Percentiles rank a stretch among this genome's conserved stretches.
phyloP scores from a whole-genome alignment of 768 basidiomycete species.

The Boletus subparvulus region DNA sequence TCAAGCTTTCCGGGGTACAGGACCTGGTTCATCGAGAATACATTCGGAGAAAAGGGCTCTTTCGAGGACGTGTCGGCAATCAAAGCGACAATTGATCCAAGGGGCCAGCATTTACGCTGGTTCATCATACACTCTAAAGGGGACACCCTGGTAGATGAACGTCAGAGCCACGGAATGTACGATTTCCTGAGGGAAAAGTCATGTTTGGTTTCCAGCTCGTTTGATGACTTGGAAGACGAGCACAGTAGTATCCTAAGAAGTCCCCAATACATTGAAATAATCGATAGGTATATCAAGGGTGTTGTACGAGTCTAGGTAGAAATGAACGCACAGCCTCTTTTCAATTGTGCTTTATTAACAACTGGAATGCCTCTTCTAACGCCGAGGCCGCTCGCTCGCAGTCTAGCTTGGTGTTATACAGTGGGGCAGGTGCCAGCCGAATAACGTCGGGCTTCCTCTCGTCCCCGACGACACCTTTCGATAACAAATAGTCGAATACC shows the following conservation, averaged over 20 bases:
- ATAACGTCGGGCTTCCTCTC: slow-evolving; percentile 92
- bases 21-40: slow-evolving; percentile 63
- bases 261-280: slow-evolving; percentile 44
- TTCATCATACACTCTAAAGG: slow-evolving; percentile 71
- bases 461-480: slow-evolving; percentile 85
- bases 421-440: slow-evolving; percentile 77
- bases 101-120: slow-evolving; percentile 51
- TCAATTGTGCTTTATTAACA: slow-evolving; percentile 17
- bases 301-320: slow-evolving; percentile 5
- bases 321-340: slow-evolving; percentile 1
- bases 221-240: slow-evolving; percentile 43
- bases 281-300: slow-evolving; percentile 40
- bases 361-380: slow-evolving; percentile 60
- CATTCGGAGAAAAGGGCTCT: slow-evolving; percentile 54
- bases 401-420: slow-evolving; percentile 85
- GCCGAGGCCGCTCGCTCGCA: slow-evolving; percentile 65
- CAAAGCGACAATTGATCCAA: slow-evolving; percentile 38
- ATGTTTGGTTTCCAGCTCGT: slow-evolving; percentile 34
- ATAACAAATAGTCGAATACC: slow-evolving; percentile 59
- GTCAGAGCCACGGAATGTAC: slow-evolving; percentile 63
- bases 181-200: slow-evolving; percentile 43
- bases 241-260: slow-evolving; percentile 55
- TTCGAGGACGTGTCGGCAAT: slow-evolving; percentile 52
- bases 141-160: slow-evolving; percentile 63
- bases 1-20: slow-evolving; percentile 64